Conservation (phyloP, 495 filamentous ascomycete genomes). For the Aspergillus avenaceus region DNA sequence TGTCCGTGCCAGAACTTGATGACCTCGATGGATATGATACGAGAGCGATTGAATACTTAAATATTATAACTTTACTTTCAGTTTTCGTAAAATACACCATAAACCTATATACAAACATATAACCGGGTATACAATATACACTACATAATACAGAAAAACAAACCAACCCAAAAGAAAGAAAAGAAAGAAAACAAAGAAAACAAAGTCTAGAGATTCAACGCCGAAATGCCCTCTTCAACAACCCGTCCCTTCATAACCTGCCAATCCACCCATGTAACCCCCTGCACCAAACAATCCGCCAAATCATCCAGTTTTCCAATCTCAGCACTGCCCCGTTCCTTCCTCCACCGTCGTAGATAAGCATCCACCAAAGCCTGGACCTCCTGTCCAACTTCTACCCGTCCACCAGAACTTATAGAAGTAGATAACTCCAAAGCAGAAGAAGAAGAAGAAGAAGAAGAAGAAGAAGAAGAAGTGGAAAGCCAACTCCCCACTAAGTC, state of each 20-base stretch:
- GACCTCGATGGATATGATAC: neutral
- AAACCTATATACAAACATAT: no score
- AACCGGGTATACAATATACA: no score
- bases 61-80: no score
- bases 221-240: conserved; percentile 24
- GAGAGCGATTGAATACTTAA: conserved; percentile 2
- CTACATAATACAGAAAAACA: no score
- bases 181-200: no score
- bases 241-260: conserved; percentile 59
- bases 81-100: no score
- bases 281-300: conserved; percentile 85
- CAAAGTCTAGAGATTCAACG: neutral
- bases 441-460: no score
- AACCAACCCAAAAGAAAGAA: no score
- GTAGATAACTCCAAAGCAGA: no score
- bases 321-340: conserved; percentile 11
- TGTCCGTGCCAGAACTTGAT: neutral
- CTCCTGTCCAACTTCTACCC: neutral
- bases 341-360: conserved; percentile 45
- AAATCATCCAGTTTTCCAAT: conserved; percentile 81
- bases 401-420: no score
- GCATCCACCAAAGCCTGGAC: conserved; percentile 34
- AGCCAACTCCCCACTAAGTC: conserved; percentile 58
- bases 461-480: conserved; percentile 1
- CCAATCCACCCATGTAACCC: conserved; percentile 82